Conservation (phyloP, 306 rosid species). For the Pyrus bretschneideri region DNA sequence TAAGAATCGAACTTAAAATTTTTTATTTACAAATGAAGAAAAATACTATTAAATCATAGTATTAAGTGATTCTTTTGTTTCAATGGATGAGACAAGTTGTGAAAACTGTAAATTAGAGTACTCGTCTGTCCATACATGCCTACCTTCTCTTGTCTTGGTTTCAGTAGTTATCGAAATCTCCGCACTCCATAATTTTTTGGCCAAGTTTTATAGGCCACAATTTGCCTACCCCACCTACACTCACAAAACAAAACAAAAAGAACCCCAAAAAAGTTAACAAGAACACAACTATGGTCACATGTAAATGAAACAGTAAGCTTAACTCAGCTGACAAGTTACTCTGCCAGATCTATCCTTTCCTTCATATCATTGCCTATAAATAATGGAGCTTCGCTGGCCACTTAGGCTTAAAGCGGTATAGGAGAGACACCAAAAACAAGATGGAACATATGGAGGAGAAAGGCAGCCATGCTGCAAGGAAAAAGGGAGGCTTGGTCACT, state of each 20-base stretch:
- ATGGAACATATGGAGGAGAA: constrained; percentile 36
- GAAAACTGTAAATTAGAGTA: neutral
- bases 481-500: constrained; percentile 71
- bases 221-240: neutral
- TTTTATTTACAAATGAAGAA: too few species aligned
- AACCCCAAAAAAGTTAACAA: neutral
- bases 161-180: neutral
- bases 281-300: neutral
- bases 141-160: neutral
- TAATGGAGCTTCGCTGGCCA: constrained; percentile 17
- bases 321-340: neutral
- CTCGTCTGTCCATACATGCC: neutral
- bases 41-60: accelerated
- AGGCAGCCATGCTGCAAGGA: constrained; percentile 28
- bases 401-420: neutral
- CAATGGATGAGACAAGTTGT: neutral
- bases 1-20: accelerated
- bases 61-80: too few species aligned
- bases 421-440: neutral
- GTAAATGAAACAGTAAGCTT: neutral
- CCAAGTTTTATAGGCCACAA: neutral
- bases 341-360: neutral
- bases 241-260: neutral
- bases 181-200: neutral
- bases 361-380: constrained; percentile 30